Base-by-base conservation (phyloP, 2,329 filamentous ascomycete species). In the Arachnomyces sp. region DNA sequence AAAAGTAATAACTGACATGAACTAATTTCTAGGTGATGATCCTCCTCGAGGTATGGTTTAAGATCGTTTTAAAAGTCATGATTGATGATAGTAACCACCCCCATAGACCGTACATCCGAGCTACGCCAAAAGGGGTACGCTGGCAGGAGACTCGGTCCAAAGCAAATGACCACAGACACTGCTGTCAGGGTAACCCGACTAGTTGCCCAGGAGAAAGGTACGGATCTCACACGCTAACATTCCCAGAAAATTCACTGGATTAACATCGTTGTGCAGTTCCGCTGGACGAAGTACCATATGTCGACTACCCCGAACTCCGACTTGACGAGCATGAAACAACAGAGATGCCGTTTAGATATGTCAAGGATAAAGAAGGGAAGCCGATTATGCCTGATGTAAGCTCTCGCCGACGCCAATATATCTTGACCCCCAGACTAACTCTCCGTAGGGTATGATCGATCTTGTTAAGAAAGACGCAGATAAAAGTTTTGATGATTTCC, bases 121-220 rank as follows among this genome's bases (percentile, higher is more conserved):
- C 70, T 98, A 53, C 80, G 92, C 38, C 88, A 86, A 64, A 94
- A 96, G 60, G 92, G 92, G 2, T 98, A 94, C 54, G 73, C 81
- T 43, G 88, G 90, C 43, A 80, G 92, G 39, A 76, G 92, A 43
- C 72, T 98, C 20, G 92, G 92, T 0, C 86, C 90, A 6, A 82
- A 89, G 53, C 92, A 98, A 65, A 95, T 98, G 90, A 96, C 92
- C 2, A 98, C 92, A 3, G 92, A 98, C 61, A 98, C 92, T 14
- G 92, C 92, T 3, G 92, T 95, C 37, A 77, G 92, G 50, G 90
- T 95, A 33, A 96, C 92, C 25, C 78, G 92, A 49, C 82, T 93
- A 52, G 84, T 96, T 4, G 80, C 89, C 8, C 84, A 94, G 56
- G 78, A 89, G 49, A 83, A 83, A 68, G 76, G 89, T 93, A 64